Conservation (phyloP, 345 rosid species). For the Raphanus sativus region DNA sequence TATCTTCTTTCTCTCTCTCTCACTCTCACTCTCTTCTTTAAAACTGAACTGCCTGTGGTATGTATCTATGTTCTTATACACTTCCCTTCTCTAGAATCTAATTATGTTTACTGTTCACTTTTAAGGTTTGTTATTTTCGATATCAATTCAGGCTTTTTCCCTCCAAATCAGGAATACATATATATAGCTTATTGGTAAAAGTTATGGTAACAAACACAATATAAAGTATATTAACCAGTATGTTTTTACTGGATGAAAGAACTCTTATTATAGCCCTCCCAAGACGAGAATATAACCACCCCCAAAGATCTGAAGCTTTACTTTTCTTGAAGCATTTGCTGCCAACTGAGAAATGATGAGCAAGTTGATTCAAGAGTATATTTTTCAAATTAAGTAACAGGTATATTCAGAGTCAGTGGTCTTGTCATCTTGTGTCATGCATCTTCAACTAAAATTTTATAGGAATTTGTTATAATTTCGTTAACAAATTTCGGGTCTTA, state of each 20-base stretch:
- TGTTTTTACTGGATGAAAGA: background rate
- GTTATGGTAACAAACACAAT: background rate
- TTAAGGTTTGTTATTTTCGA: background rate
- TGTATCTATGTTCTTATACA: conserved; percentile 23
- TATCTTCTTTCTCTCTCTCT: conserved; percentile 31
- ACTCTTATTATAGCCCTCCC: background rate
- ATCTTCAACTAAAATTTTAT: background rate
- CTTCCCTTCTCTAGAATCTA: conserved; percentile 13
- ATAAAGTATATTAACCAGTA: background rate
- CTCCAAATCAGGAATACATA: background rate
- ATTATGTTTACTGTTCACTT: background rate
- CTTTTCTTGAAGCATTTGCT: background rate
- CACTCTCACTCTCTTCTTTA: conserved; percentile 6
- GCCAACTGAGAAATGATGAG: background rate
- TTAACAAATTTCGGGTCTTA: background rate
- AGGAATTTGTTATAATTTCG: background rate
- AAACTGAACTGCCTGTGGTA: conserved; percentile 27
- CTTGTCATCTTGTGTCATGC: background rate
- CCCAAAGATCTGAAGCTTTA: background rate
- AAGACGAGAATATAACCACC: background rate
- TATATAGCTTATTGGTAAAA: background rate
- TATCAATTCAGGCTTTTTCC: background rate
- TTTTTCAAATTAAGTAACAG: background rate
- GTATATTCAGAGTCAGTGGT: background rate
- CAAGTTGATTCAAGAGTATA: background rate